phyloP scores from a whole-genome alignment of 108 stramenopile species.

The Epithemia pelagica region DNA sequence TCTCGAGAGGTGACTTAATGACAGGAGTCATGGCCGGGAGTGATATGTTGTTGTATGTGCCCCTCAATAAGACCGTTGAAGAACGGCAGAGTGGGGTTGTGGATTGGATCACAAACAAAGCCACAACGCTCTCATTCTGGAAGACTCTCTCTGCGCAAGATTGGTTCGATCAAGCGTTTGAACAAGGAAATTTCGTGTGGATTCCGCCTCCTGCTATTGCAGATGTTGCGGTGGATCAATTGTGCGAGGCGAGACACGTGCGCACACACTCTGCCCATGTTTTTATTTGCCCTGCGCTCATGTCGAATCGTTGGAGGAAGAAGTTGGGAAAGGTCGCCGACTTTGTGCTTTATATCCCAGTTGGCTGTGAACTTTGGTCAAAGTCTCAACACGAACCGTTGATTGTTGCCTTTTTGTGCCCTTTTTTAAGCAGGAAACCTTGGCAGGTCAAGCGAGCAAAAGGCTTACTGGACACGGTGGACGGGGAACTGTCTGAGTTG shows the following conservation, averaged over 20 bases:
- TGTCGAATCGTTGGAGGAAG: conserved; percentile 33
- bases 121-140: too few relatives aligned
- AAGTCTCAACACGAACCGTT: conserved; percentile 25
- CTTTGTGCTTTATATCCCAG: conserved; percentile 9
- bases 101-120: too few relatives aligned
- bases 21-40: conserved; percentile 20
- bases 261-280: conserved; percentile 21
- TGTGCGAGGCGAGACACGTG: conserved; percentile 22
- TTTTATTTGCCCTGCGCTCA: conserved; percentile 31
- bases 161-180: background rate
- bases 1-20: conserved; percentile 23
- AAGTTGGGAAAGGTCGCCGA: conserved; percentile 17
- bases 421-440: conserved; percentile 19
- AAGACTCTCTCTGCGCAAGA: too few relatives aligned
- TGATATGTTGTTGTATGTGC: conserved; percentile 16
- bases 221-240: conserved; percentile 21
- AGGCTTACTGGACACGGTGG: conserved; percentile 6
- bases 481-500: conserved; percentile 26
- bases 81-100: background rate
- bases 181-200: conserved; percentile 17
- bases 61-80: conserved; percentile 15
- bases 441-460: conserved; percentile 19
- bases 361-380: conserved; percentile 20
- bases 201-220: conserved; percentile 29
- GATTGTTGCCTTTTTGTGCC: conserved; percentile 21